phyloP scores from a whole-genome alignment of 1,284 basidiomycete species.

The Puccinia hordei region DNA sequence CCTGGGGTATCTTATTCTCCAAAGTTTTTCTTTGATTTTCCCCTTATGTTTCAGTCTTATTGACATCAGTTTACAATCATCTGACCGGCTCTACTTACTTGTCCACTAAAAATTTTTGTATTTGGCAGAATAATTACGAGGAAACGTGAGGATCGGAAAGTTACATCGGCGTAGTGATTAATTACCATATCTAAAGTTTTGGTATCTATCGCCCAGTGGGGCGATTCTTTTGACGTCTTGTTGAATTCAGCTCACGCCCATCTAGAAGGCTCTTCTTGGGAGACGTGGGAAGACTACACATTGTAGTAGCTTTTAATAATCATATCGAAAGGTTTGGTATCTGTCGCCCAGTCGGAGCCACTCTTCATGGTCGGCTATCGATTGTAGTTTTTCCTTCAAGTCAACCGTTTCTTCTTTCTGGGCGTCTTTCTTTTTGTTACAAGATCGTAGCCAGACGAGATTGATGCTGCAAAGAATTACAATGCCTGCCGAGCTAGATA shows the following conservation, averaged over 20 bases:
- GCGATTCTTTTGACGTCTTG: too few relatives aligned
- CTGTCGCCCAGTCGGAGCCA: slow-evolving; percentile 32
- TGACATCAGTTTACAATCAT: too few relatives aligned
- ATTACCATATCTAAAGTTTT: slow-evolving; percentile 34
- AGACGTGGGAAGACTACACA: too few relatives aligned
- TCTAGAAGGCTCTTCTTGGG: too few relatives aligned
- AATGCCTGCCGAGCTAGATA: slow-evolving; percentile 16
- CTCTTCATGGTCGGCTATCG: background rate
- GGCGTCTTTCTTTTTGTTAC: slow-evolving; percentile 34
- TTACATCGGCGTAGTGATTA: background rate
- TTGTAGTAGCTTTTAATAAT: slow-evolving; percentile 34
- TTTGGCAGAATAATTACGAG: background rate
- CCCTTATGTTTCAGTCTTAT: too few relatives aligned
- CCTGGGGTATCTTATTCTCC: too few relatives aligned
- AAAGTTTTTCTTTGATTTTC: too few relatives aligned
- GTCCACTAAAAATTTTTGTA: background rate
- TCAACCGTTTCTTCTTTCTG: background rate
- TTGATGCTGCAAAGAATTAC: slow-evolving; percentile 34
- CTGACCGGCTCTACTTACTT: too few relatives aligned
- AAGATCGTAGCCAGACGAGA: slow-evolving; percentile 23
- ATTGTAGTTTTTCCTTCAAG: background rate
- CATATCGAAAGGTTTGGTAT: slow-evolving; percentile 26
- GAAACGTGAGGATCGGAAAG: background rate
- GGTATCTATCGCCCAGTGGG: slow-evolving; percentile 27
- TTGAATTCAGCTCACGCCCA: too few relatives aligned